These are phyloP conservation scores for Chenopodium suecicum DNA, from an alignment of 148 eudicot genomes.

Conservation along the genomic window DNA sequence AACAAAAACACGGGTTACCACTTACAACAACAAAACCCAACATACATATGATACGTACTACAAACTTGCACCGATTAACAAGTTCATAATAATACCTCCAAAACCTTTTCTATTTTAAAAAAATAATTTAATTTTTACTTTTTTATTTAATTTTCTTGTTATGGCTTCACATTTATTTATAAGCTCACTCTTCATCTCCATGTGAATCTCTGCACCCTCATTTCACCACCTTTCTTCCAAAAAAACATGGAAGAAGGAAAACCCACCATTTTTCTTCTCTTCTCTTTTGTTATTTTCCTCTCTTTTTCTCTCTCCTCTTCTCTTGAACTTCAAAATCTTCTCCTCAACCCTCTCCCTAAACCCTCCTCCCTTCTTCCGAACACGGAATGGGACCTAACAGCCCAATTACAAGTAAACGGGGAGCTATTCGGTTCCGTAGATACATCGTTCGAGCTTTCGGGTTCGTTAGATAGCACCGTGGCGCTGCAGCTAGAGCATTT, in stretches of 20 bases:
- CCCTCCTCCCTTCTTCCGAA: constrained; percentile 17
- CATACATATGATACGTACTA: background rate
- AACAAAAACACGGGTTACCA: background rate
- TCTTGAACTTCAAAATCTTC: constrained; percentile 40
- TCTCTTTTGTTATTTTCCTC: constrained; percentile 25
- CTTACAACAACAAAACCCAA: background rate
- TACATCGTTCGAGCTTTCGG: background rate
- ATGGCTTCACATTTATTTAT: constrained; percentile 13
- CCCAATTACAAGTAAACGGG: constrained; percentile 13
- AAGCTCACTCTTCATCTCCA: constrained; percentile 21
- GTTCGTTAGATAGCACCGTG: background rate
- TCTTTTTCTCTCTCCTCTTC: constrained; percentile 20
- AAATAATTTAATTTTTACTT: too few species aligned
- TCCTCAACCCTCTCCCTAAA: constrained; percentile 47
- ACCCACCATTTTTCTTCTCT: constrained; percentile 11
- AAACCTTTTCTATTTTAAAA: background rate
- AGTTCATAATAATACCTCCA: background rate
- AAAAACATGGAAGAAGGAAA: constrained; percentile 20
- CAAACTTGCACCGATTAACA: constrained; percentile 23
- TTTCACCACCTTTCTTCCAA: constrained; percentile 6
- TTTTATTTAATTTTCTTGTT: background rate
- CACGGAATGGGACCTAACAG: background rate
- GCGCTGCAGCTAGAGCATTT: constrained; percentile 51
- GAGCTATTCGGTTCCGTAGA: background rate
- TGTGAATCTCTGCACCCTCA: constrained; percentile 8